Evolutionary conservation across 1,139 yeast species (phyloP), one percentile per base, ranked within the genome.

Genomic region (Saccharomycopsis hybrid): DNA sequence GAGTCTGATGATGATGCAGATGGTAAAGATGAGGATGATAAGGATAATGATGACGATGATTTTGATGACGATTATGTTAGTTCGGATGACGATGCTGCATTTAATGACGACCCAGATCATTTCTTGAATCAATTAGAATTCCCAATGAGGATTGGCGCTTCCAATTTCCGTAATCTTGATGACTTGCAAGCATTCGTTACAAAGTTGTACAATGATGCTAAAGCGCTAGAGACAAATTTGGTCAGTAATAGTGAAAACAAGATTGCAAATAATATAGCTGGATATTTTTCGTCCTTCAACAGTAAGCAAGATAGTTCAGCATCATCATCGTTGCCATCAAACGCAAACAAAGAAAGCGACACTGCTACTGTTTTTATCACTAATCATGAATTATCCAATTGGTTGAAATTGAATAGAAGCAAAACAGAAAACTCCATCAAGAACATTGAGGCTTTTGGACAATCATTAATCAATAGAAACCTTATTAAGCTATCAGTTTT

Each of bases 1-100:
- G 56, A 54, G 11, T 66, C 59, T 37, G 61, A 59, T 31, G 67
- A 62, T 42, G 62, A 64, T 3, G 66, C 63, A 18, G 52, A 59
- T 58, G 29, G 62, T 54, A 63, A 54, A 58, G 63, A 62, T 40
- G 64, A 59, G 51, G 46, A 55, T 39, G n/a, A n/a, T n/a, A n/a
- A n/a, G n/a, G n/a, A n/a, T n/a, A n/a, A n/a, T n/a, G 64, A 24
- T 52, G 35, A 62, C 5, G 35, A 30, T 18, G 29, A 27, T 36
- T n/a, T n/a, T n/a, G n/a, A n/a, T n/a, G n/a, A n/a, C n/a, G n/a
- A n/a, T n/a, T n/a, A n/a, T n/a, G n/a, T n/a, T n/a, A n/a, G n/a
- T n/a, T n/a, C n/a, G n/a, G 31, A 30, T 9, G 29, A 33, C 28
- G 31, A 39, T 8, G 28, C n/a, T 18, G 46, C 40, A 9, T 35